Conservation (phyloP, 1,284 basidiomycete species). For the Heterobasidion parviporum region DNA sequence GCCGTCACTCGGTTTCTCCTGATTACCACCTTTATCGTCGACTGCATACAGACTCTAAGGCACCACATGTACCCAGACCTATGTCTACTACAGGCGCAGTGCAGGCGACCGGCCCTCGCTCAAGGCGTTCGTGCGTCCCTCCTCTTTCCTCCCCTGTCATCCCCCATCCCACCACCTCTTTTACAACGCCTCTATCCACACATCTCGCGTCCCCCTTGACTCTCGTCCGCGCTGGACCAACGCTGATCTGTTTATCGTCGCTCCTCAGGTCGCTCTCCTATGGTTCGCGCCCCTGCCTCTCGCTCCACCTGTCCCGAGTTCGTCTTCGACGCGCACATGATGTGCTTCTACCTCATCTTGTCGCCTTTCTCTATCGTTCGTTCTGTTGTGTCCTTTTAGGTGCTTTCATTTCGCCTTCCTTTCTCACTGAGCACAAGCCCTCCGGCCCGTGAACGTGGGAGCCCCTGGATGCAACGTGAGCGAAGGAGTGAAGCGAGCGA, state of each 20-base stretch:
- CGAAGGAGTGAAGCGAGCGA: too few relatives aligned
- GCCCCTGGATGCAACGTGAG: too few relatives aligned
- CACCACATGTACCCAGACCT: constrained; percentile 46
- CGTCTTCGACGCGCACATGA: constrained; percentile 27
- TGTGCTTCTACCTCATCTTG: constrained; percentile 44
- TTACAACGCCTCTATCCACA: too few relatives aligned
- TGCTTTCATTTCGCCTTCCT: background rate
- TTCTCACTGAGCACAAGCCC: too few relatives aligned
- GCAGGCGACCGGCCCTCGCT: constrained; percentile 28
- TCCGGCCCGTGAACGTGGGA: too few relatives aligned
- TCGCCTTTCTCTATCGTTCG: too few relatives aligned
- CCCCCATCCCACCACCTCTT: background rate
- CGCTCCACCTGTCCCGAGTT: constrained; percentile 1
- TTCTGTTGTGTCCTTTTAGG: background rate
- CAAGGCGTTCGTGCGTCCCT: constrained; percentile 30
- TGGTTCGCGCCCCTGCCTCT: constrained; percentile 22
- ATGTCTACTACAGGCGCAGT: constrained; percentile 36
- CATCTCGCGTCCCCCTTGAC: background rate
- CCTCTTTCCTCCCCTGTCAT: background rate
- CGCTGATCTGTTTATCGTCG: background rate
- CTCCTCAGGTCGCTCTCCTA: constrained; percentile 29
- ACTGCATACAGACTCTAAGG: constrained; percentile 41
- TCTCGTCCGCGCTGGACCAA: background rate
- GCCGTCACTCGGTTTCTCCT: background rate
- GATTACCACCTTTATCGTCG: background rate